These are phyloP conservation scores for Chaetothyriales sp. DNA, from an alignment of 2,329 filamentous ascomycete species.

Conservation along the genomic window DNA sequence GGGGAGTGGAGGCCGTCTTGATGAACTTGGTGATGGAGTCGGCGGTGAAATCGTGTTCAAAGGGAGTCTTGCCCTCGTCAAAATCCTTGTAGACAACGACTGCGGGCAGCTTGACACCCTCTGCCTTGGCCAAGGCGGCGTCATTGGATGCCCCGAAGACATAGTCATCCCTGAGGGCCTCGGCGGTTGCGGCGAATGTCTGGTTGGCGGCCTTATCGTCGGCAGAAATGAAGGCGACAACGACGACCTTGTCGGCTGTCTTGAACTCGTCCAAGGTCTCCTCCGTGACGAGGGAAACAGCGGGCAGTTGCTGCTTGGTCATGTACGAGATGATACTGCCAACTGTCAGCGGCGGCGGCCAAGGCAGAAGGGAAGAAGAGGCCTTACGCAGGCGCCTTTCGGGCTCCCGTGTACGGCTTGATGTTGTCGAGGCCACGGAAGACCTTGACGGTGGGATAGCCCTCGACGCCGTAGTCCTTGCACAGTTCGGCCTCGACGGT, in stretches of 20 bases:
- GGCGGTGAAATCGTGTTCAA: slow-evolving; percentile 65
- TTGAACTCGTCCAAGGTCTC: slow-evolving; percentile 91
- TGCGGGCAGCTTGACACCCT: slow-evolving; percentile 74
- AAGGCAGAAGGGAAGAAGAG: neutral
- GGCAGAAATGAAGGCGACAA: slow-evolving; percentile 73
- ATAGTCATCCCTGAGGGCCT: slow-evolving; percentile 73
- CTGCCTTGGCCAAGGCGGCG: slow-evolving; percentile 69
- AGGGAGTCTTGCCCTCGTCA: slow-evolving; percentile 86
- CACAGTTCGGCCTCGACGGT: slow-evolving; percentile 89
- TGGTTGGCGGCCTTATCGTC: slow-evolving; percentile 76
- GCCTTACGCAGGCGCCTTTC: slow-evolving; percentile 62
- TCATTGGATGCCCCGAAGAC: slow-evolving; percentile 85
- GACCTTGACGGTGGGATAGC: slow-evolving; percentile 97
- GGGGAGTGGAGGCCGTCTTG: slow-evolving; percentile 70
- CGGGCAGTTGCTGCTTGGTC: slow-evolving; percentile 92
- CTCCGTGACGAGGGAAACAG: slow-evolving; percentile 69
- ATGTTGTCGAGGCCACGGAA: slow-evolving; percentile 82
- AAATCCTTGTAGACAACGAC: slow-evolving; percentile 95
- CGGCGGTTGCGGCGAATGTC: slow-evolving; percentile 60
- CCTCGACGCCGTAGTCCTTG: slow-evolving; percentile 79
- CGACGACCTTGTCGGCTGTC: slow-evolving; percentile 89
- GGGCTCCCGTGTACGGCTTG: slow-evolving; percentile 71
- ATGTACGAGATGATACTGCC: slow-evolving; percentile 65
- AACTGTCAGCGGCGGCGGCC: slow-evolving; percentile 15
- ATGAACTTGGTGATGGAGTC: slow-evolving; percentile 72